A percentile compares a stretch with the other conserved stretches of the same genome.
Evolutionary conservation across 139 green algal genomes (phyloP).

Genomic region (Closterium sp.): DNA sequence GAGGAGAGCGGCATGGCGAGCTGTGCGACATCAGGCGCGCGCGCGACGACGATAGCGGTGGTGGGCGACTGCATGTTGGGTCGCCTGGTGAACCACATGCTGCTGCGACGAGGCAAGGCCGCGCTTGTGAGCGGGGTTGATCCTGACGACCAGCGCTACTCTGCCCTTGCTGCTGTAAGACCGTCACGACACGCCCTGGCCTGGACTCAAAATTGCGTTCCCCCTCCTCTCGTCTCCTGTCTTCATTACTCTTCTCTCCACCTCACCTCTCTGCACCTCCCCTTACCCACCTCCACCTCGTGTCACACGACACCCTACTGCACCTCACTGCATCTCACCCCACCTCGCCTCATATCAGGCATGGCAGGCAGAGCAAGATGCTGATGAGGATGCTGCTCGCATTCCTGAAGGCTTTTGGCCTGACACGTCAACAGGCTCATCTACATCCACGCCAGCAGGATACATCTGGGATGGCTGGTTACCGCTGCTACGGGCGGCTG

Average conservation of each 20-base stretch:
- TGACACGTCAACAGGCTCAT: not conserved
- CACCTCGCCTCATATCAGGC: not conserved
- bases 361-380: not conserved
- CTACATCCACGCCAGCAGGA: not conserved
- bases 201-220: not conserved
- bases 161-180: not conserved
- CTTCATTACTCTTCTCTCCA: not conserved
- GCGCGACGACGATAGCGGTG: conserved; percentile 31
- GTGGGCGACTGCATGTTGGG: conserved; percentile 68
- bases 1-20: not conserved
- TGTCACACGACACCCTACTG: not conserved
- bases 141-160: not conserved
- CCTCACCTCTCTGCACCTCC: not conserved
- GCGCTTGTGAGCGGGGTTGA: not conserved
- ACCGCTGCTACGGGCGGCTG: conserved; percentile 39
- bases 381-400: not conserved
- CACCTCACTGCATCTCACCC: not conserved
- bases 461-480: conserved; percentile 62
- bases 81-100: conserved; percentile 57
- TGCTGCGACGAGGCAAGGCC: not conserved
- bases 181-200: not conserved
- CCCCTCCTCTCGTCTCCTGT: not conserved
- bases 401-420: not conserved
- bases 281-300: not conserved
- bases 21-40: not conserved